Base-by-base conservation (phyloP, 139 green algal genomes). In the Picochlorum sp. region DNA sequence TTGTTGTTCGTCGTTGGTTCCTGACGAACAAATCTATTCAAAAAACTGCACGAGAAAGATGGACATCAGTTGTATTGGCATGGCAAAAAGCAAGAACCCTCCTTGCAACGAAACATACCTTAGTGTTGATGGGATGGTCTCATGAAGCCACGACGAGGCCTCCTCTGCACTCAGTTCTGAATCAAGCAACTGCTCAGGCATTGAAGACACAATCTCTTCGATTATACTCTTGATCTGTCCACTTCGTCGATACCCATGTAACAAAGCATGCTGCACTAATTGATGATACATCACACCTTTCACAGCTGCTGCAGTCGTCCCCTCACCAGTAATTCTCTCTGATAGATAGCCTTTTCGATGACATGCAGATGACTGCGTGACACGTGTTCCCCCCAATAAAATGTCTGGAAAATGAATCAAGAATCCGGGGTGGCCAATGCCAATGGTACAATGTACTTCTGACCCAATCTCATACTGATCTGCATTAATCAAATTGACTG, bases 351-450 rank as follows among this genome's bases (percentile, higher is more conserved):
- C 18, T 44, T 37, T 28, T 45, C 49, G 26, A 50, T 13, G 16
- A 18, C 49, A 66, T 3, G 16, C 4, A 14, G 21, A 14, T 18
- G 16, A 28, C 23, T 15, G 15, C 9, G 28, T 56, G 7, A 70
- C 24, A 18, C 63, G 20, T 18, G 63, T 70, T 30, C 63, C 63
- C 4, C 24, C 28, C 52, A 95, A 69, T 57, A 95, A 78, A 38
- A 88, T 18, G 57, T 95, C 86, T 11, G 87, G 87, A 66, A 90
- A 85, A 66, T 88, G 61, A 10, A 94, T 64, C 3, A 91, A 20
- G 26, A 88, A 51, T 4, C 83, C 86, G 21, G 26, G 32, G 13
- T 59, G 13, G 21, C 13, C 13, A 26, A 30, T 37, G 0, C 47
- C 47, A 23, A 54, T 3, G 11, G 16, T 23, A 62, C 45, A 67